A percentile compares a stretch with the other conserved stretches of the same genome.
These are phyloP conservation scores for Botrytis hyacinthi DNA, from an alignment of 2,329 filamentous ascomycete species.

Conservation along the genomic window DNA sequence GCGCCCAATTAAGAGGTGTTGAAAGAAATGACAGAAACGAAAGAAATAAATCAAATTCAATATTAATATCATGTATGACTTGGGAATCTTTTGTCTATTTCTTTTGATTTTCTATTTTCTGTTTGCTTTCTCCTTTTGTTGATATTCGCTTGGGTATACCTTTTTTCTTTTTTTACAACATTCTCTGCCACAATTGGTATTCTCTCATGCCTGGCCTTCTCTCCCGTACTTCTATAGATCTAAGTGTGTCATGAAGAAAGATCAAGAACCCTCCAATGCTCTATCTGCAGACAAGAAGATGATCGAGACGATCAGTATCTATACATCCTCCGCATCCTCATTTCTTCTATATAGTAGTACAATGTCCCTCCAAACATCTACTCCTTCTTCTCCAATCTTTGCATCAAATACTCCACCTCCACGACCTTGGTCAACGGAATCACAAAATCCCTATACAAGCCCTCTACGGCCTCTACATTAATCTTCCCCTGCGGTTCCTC, in stretches of 20 bases:
- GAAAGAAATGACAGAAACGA: neutral
- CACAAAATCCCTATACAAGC: slow-evolving; percentile 88
- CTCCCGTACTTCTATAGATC: neutral
- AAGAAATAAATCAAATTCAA: slow-evolving; percentile 23
- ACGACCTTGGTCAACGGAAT: slow-evolving; percentile 98
- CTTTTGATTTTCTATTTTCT: neutral
- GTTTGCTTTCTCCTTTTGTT: neutral
- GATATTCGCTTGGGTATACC: neutral
- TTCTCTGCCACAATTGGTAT: neutral
- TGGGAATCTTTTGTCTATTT: neutral
- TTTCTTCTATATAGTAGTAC: neutral
- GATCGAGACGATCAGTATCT: neutral
- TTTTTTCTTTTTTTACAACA: neutral
- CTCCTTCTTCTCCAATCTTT: slow-evolving; percentile 60
- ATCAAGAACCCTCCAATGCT: neutral
- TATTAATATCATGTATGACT: neutral
- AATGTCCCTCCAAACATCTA: neutral
- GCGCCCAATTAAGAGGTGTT: slow-evolving; percentile 40
- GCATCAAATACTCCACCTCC: slow-evolving; percentile 97
- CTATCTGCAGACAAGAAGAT: neutral
- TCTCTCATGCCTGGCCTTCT: neutral
- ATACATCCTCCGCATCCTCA: neutral
- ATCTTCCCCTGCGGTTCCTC: slow-evolving; percentile 71
- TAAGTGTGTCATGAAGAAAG: neutral
- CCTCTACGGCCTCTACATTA: slow-evolving; percentile 84